phyloP scores from a whole-genome alignment of 2,329 filamentous ascomycete species.

The Trichoderma lentiforme region DNA sequence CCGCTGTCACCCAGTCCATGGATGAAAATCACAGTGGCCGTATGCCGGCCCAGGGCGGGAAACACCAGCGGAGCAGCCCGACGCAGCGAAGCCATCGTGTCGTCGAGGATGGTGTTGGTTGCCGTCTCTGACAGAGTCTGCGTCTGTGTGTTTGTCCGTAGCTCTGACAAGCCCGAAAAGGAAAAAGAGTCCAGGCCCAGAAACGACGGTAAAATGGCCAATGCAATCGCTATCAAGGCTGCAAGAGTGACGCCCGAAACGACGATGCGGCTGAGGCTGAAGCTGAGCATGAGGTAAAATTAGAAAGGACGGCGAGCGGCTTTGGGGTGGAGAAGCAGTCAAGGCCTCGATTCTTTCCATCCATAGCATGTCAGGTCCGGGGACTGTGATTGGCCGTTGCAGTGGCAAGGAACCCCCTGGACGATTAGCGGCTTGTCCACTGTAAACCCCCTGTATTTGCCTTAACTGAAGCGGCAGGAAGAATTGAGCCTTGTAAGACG shows the following conservation, averaged over 20 bases:
- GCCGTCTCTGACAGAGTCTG: not conserved
- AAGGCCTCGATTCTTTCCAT: not conserved
- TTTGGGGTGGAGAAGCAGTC: slow-evolving; percentile 1
- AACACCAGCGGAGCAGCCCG: slow-evolving; percentile 61
- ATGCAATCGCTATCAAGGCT: slow-evolving; percentile 2
- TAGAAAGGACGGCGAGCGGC: slow-evolving; percentile 1
- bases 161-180: not conserved
- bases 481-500: not conserved
- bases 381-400: slow-evolving; percentile 2
- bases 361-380: not conserved
- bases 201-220: not conserved
- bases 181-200: not conserved
- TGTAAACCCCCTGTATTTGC: not conserved
- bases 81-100: slow-evolving; percentile 24
- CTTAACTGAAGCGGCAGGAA: not conserved
- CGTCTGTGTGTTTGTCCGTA: not conserved
- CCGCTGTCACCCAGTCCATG: slow-evolving; percentile 89
- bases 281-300: slow-evolving; percentile 16
- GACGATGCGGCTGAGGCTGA: not conserved
- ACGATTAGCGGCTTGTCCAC: not conserved
- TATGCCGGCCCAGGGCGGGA: slow-evolving; percentile 77
- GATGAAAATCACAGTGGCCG: slow-evolving; percentile 89
- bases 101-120: not conserved
- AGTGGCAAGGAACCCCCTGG: not conserved
- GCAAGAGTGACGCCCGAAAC: not conserved